Evolutionary conservation across 1,139 yeast genomes (phyloP), one percentile per base, ranked within the genome.

Genomic region (Candida smagusa): DNA sequence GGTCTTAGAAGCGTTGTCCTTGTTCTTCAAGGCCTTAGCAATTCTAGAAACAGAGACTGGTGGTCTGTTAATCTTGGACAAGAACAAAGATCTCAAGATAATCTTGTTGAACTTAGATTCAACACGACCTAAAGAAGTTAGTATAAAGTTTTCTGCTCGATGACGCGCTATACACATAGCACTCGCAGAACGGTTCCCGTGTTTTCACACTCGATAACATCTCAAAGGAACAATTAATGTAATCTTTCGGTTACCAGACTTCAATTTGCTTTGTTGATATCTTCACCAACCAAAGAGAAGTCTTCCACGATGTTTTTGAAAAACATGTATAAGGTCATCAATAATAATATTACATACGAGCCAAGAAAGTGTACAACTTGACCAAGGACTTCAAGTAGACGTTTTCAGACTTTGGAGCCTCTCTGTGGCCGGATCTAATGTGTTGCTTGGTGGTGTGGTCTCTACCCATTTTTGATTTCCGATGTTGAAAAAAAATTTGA

Each of bases 351-450:
- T 74, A 86, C 95, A 76, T 85, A 86, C 98, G 97, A 78, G 97
- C 97, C 77, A 92, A 82, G 95, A 88, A 94, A 67, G 97, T 77
- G 87, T 90, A 92, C 64, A 92, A 81, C 84, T 90, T 90, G 72
- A 92, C 98, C 77, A 92, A 84, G 70, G 92, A 77, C 77, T 84
- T 85, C 79, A 92, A 81, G 96, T 94, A 92, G 76, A 90, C 96
- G 72, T 92, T 94, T 79, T 92, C 96, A 58, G 97, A 90, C 82
- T 89, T 89, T 77, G 98, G 99, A 74, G 97, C 97, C 67, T 84
- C 77, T 80, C 99, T 90, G 87, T 88, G 95, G 74, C 96, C 84
- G 60, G 84, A 77, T 78, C 90, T 87, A 70, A 79, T 80, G 84
- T 92, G 98, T 77, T 89, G 97, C 77, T 89, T 90, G 72, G 82